Conservation (phyloP, 805 yeast species). For the Pichia cabralensis region DNA sequence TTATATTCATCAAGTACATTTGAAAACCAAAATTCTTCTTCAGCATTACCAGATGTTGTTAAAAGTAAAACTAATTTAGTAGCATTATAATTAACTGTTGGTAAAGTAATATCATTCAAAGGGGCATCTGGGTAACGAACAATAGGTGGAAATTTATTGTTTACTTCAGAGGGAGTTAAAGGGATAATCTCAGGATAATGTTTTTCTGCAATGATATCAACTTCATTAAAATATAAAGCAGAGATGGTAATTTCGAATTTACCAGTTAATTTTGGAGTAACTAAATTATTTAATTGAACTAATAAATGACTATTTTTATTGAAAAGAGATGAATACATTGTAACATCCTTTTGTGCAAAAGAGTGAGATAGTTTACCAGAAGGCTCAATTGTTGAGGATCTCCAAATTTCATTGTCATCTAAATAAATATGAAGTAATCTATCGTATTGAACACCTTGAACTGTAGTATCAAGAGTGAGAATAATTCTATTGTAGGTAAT, state of each 20-base stretch:
- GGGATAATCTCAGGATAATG: slow-evolving; percentile 25
- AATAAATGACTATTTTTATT: slow-evolving; percentile 30
- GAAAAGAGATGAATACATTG: slow-evolving; percentile 45
- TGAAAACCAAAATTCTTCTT: slow-evolving; percentile 79
- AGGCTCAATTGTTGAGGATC: slow-evolving; percentile 82
- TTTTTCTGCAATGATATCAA: slow-evolving; percentile 1
- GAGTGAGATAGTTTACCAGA: slow-evolving; percentile 40
- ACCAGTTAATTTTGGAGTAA: slow-evolving; percentile 49
- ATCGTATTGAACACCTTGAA: slow-evolving; percentile 54
- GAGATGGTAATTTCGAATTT: slow-evolving; percentile 42
- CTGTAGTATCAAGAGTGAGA: slow-evolving; percentile 40
- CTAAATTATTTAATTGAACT: slow-evolving; percentile 57
- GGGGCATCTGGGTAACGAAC: slow-evolving; percentile 34
- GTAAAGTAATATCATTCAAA: slow-evolving; percentile 31
- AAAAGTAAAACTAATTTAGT: slow-evolving; percentile 50
- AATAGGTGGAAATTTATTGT: slow-evolving; percentile 30
- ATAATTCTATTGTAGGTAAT: slow-evolving; percentile 42
- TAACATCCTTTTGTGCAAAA: slow-evolving; percentile 50
- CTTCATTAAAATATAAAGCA: slow-evolving; percentile 38
- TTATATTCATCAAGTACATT: slow-evolving; percentile 41
- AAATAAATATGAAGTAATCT: slow-evolving; percentile 55
- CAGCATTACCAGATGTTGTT: slow-evolving; percentile 64
- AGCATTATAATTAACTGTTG: slow-evolving; percentile 42
- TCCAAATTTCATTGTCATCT: slow-evolving; percentile 63
- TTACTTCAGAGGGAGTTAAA: slow-evolving; percentile 19